Evolutionary conservation across 108 stramenopile species (phyloP).

Genomic region (Cyclotella distinguenda): DNA sequence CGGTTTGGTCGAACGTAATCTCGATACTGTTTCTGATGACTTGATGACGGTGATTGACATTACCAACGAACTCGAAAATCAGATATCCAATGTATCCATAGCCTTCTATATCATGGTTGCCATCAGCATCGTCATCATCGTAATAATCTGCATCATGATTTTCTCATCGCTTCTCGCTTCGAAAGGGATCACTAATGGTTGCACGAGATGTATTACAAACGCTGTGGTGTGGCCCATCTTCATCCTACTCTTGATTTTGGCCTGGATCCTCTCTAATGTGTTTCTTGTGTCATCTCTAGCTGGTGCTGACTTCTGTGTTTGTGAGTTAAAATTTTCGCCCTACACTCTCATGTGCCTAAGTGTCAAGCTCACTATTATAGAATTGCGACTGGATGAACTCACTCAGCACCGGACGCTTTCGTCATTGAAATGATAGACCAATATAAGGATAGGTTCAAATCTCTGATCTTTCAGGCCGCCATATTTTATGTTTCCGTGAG

Average conservation of each 20-base stretch:
- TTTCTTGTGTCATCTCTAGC: slow-evolving; percentile 22
- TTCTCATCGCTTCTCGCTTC: slow-evolving; percentile 15
- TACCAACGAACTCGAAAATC: slow-evolving; percentile 15
- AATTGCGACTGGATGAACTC: too few species aligned
- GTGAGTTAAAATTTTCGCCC: background rate
- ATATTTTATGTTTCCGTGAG: slow-evolving; percentile 39
- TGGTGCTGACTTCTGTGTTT: slow-evolving; percentile 42
- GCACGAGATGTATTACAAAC: slow-evolving; percentile 31
- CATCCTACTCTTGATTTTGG: slow-evolving; percentile 17
- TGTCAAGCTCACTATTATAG: too few species aligned
- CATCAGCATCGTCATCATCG: slow-evolving; percentile 30
- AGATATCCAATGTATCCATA: slow-evolving; percentile 11
- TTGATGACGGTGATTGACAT: slow-evolving; percentile 9
- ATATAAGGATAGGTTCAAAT: slow-evolving; percentile 24
- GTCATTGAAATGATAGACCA: slow-evolving; percentile 6
- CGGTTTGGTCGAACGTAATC: slow-evolving; percentile 5
- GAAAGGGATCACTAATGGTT: slow-evolving; percentile 22
- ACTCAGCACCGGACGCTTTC: slow-evolving; percentile 24
- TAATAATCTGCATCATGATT: slow-evolving; percentile 25
- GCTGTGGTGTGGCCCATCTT: slow-evolving; percentile 43
- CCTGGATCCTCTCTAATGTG: slow-evolving; percentile 17
- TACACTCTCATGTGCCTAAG: background rate
- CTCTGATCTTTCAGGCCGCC: slow-evolving; percentile 17
- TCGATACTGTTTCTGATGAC: slow-evolving; percentile 21
- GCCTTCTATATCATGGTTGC: slow-evolving; percentile 32